Conservation (phyloP, 2,329 filamentous ascomycete genomes). For the Colletotrichum abscissum region DNA sequence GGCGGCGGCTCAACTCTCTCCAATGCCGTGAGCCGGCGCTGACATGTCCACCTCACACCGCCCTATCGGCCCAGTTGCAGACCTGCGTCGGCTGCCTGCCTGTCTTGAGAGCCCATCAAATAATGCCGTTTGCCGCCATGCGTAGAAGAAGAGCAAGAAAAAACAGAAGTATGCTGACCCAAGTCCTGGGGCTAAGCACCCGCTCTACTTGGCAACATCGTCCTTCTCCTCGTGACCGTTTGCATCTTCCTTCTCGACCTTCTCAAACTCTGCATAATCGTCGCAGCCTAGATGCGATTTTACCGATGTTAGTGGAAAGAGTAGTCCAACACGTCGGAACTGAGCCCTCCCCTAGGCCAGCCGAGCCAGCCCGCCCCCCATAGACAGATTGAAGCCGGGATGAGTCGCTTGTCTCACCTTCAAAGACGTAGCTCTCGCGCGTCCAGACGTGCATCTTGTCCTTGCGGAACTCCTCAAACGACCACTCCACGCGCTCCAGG, state of each 20-base stretch:
- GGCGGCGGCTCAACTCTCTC: not conserved
- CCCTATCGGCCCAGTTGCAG: constrained; percentile 19
- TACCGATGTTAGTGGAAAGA: not conserved
- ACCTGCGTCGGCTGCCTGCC: constrained; percentile 26
- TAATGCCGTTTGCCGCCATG: constrained; percentile 28
- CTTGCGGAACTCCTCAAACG: constrained; percentile 83
- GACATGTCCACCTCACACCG: constrained; percentile 29
- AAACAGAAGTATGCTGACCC: not conserved
- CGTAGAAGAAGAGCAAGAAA: not conserved
- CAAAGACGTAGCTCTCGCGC: constrained; percentile 59
- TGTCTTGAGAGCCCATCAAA: constrained; percentile 22
- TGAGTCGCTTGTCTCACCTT: constrained; percentile 45
- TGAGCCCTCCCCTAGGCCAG: not conserved
- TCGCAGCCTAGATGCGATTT: constrained; percentile 18
- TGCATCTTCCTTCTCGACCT: constrained; percentile 15
- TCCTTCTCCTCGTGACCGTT: constrained; percentile 7
- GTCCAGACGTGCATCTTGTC: constrained; percentile 74
- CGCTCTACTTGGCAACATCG: constrained; percentile 8
- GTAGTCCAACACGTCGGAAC: too few species aligned
- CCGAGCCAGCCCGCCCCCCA: not conserved
- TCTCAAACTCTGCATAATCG: constrained; percentile 28
- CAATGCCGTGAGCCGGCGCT: constrained; percentile 13
- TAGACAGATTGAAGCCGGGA: not conserved
- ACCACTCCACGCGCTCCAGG: constrained; percentile 85
- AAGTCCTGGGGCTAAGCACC: not conserved